These are phyloP conservation scores for Aspergillus piperis DNA, from an alignment of 2,329 filamentous ascomycete genomes.

Conservation along the genomic window DNA sequence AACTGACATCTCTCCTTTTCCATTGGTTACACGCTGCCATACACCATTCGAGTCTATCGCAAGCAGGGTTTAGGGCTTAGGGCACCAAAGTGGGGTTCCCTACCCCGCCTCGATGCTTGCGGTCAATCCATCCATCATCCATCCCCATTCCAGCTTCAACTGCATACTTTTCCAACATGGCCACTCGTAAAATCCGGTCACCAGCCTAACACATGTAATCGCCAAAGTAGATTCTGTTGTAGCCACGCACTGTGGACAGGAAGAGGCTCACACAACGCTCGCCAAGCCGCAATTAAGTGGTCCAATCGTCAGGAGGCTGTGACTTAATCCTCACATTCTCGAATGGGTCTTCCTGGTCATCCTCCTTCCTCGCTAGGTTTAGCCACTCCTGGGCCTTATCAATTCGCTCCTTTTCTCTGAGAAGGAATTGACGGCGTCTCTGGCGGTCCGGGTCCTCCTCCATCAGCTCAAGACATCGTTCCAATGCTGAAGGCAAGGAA, in stretches of 20 bases:
- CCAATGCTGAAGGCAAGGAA: slow-evolving; percentile 27
- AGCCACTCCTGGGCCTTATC: slow-evolving; percentile 38
- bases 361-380: slow-evolving; percentile 17
- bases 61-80: slow-evolving; percentile 38
- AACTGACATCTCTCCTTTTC: neutral
- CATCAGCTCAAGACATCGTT: slow-evolving; percentile 40
- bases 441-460: slow-evolving; percentile 40
- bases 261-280: neutral
- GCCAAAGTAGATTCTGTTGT: too few species aligned
- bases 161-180: neutral
- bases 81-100: slow-evolving; percentile 32
- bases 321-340: slow-evolving; percentile 14
- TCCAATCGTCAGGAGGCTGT: slow-evolving; percentile 13
- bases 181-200: neutral
- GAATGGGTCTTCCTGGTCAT: slow-evolving; percentile 10
- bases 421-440: slow-evolving; percentile 30
- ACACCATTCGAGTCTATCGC: neutral
- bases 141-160: neutral
- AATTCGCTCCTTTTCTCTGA: slow-evolving; percentile 37
- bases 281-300: neutral
- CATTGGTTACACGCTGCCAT: neutral
- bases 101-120: slow-evolving; percentile 23
- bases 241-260: neutral
- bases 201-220: neutral
- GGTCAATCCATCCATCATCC: neutral